Percentiles rank a stretch among this genome's conserved stretches.
Conservation (phyloP, 2,329 filamentous ascomycete genomes). For the Penicillium fuscoglaucum region DNA sequence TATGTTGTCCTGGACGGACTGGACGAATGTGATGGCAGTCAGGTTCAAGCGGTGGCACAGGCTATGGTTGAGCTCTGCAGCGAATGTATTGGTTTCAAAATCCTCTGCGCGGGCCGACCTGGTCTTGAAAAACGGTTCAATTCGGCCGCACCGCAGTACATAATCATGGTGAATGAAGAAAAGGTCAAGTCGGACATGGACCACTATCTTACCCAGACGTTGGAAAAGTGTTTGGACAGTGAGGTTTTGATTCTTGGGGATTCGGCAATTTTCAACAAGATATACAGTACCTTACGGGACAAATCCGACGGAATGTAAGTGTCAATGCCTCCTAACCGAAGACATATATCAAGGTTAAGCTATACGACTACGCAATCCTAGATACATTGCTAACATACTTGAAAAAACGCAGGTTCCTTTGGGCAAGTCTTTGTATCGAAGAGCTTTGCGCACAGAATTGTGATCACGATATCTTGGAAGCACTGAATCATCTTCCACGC, state of each 20-base stretch:
- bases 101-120: slow-evolving; percentile 21
- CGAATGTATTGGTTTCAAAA: not conserved
- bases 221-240: not conserved
- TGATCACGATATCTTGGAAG: slow-evolving; percentile 19
- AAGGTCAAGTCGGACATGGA: slow-evolving; percentile 17
- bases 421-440: slow-evolving; percentile 19
- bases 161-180: not conserved
- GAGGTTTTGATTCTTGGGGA: slow-evolving; percentile 9
- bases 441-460: slow-evolving; percentile 18
- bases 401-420: slow-evolving; percentile 19
- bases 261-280: not conserved
- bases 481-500: slow-evolving; percentile 3
- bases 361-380: not conserved
- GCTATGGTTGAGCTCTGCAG: slow-evolving; percentile 1
- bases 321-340: not conserved
- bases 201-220: not conserved
- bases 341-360: too few species aligned
- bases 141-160: not conserved
- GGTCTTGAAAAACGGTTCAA: slow-evolving; percentile 9
- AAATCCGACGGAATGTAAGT: slow-evolving; percentile 7
- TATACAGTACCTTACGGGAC: not conserved
- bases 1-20: slow-evolving; percentile 8
- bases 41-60: slow-evolving; percentile 1
- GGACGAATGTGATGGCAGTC: not conserved
- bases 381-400: not conserved